phyloP scores from a whole-genome alignment of 1,284 basidiomycete genomes.

The Anthracocystis panici-leucophaei region DNA sequence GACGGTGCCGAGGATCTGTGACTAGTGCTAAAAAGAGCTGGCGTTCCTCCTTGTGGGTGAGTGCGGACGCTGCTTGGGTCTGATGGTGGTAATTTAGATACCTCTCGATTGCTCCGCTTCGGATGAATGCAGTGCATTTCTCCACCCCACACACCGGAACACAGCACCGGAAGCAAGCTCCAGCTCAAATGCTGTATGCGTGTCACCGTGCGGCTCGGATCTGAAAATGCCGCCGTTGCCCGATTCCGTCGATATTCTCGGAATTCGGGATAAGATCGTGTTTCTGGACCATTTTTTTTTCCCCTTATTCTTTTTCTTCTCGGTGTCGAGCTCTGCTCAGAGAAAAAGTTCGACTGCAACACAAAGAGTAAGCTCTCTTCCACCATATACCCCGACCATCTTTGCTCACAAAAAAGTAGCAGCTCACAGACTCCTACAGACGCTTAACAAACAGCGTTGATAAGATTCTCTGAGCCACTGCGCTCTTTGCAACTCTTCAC shows the following conservation, averaged over 20 bases:
- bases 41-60: not conserved
- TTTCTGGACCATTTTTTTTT: conserved; percentile 1
- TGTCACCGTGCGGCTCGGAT: conserved; percentile 6
- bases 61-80: not conserved
- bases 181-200: not conserved
- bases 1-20: not conserved
- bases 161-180: not conserved
- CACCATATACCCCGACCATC: conserved; percentile 4
- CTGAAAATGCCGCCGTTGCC: not conserved
- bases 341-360: conserved; percentile 8
- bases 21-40: not conserved
- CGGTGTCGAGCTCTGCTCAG: conserved; percentile 2
- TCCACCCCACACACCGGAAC: not conserved
- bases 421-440: conserved; percentile 7
- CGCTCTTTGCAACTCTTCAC: not conserved
- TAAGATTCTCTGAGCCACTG: conserved; percentile 4
- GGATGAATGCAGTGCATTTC: not conserved
- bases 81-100: not conserved
- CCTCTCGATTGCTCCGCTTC: not conserved
- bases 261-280: conserved; percentile 2
- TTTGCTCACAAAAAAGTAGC: not conserved
- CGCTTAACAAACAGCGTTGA: not conserved
- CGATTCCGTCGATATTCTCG: conserved; percentile 2
- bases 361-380: not conserved
- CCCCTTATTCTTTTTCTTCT: not conserved